Conservation (phyloP, 306 rosid species). For the Fragaria ananassa region DNA sequence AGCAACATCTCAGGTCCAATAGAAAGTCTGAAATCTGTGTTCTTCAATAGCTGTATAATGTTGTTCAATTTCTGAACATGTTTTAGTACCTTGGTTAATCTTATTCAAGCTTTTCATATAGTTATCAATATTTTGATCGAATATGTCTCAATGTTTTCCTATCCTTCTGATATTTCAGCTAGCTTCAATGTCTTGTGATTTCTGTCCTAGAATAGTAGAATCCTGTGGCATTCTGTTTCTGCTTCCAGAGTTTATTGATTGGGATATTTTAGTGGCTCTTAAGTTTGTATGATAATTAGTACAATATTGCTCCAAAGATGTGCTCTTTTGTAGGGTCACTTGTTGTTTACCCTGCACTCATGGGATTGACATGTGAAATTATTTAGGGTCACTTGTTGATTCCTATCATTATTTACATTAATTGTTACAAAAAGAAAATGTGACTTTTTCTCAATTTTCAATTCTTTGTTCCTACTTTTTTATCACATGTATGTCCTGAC, state of each 20-base stretch:
- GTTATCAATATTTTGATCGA: neutral
- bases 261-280: neutral
- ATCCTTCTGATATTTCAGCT: neutral
- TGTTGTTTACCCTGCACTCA: too few relatives aligned
- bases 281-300: neutral
- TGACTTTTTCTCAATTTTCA: neutral
- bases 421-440: neutral
- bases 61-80: neutral
- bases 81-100: neutral
- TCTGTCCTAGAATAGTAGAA: neutral
- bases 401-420: neutral
- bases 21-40: neutral
- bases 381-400: neutral
- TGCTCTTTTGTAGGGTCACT: neutral
- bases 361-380: too few relatives aligned
- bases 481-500: neutral
- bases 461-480: neutral
- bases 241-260: neutral
- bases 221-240: neutral
- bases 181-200: neutral
- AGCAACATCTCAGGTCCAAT: neutral
- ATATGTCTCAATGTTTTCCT: neutral
- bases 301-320: neutral
- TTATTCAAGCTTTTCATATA: neutral
- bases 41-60: neutral